phyloP scores from a whole-genome alignment of 352 stramenopile genomes.

The Globisporangium mamillatum region DNA sequence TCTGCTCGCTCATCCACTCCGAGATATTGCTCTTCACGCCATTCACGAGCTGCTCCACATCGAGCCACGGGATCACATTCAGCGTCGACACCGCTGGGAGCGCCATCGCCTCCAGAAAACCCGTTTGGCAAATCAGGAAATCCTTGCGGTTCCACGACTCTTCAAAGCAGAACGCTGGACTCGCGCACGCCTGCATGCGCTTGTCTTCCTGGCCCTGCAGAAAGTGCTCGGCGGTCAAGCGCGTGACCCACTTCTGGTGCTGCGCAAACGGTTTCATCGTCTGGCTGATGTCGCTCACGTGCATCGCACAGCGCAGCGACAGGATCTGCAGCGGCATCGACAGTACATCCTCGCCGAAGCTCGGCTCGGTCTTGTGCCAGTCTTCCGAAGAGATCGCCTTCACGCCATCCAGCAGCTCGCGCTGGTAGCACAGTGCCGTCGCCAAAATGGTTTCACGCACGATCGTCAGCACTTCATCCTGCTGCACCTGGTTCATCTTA shows the following conservation, averaged over 20 bases:
- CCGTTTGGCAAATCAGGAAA: slow-evolving; percentile 55
- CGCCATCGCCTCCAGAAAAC: slow-evolving; percentile 58
- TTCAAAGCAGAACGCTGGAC: slow-evolving; percentile 53
- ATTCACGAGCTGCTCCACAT: slow-evolving; percentile 48
- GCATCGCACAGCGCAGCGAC: slow-evolving; percentile 63
- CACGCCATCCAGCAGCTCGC: slow-evolving; percentile 61
- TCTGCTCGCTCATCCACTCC: slow-evolving; percentile 31
- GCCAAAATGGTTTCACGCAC: slow-evolving; percentile 68
- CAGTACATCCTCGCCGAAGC: slow-evolving; percentile 24
- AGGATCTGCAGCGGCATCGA: slow-evolving; percentile 48
- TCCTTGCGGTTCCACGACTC: slow-evolving; percentile 44
- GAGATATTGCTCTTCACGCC: slow-evolving; percentile 60
- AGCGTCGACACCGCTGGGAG: slow-evolving; percentile 51
- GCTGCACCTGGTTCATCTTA: slow-evolving; percentile 47
- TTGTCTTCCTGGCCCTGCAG: slow-evolving; percentile 64
- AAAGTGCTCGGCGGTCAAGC: slow-evolving; percentile 72
- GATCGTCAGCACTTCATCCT: slow-evolving; percentile 52
- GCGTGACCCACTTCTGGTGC: slow-evolving; percentile 73
- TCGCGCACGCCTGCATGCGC: slow-evolving; percentile 33
- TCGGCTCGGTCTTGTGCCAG: slow-evolving; percentile 34
- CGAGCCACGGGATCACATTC: slow-evolving; percentile 61
- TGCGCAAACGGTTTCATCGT: slow-evolving; percentile 80
- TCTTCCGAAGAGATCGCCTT: slow-evolving; percentile 34
- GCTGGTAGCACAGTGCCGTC: slow-evolving; percentile 79
- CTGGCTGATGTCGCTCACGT: slow-evolving; percentile 82